These are phyloP conservation scores for Ettlia oleoabundans DNA, from an alignment of 139 green algal genomes.

Conservation along the genomic window DNA sequence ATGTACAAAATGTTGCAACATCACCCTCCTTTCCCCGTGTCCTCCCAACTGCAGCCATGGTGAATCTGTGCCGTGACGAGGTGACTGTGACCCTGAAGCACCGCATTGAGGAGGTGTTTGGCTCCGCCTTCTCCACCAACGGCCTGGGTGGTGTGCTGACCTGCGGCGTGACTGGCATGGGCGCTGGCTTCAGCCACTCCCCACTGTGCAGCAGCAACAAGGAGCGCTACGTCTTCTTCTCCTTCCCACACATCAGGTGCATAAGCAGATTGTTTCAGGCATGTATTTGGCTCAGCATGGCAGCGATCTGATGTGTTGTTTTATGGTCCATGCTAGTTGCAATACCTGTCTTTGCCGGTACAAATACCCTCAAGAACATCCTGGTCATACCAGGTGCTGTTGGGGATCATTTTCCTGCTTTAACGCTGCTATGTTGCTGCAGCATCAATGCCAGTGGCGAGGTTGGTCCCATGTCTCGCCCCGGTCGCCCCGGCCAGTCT, in stretches of 20 bases:
- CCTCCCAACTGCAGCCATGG: conserved; percentile 57
- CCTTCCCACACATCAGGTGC: conserved; percentile 91
- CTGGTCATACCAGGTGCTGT: too few species aligned
- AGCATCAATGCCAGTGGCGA: conserved; percentile 72
- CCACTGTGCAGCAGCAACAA: conserved; percentile 59
- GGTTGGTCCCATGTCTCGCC: conserved; percentile 73
- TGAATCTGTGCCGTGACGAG: conserved; percentile 92
- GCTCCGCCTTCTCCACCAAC: conserved; percentile 83
- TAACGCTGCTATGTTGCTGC: too few species aligned
- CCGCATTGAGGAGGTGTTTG: conserved; percentile 81
- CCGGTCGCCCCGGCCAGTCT: conserved; percentile 57
- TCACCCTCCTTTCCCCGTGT: neutral
- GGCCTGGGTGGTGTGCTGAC: conserved; percentile 85
- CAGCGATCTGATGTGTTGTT: too few species aligned
- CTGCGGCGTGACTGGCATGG: conserved; percentile 79
- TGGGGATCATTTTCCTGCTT: too few species aligned
- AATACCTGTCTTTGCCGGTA: too few species aligned
- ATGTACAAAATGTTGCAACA: too few species aligned
- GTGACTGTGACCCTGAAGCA: conserved; percentile 74
- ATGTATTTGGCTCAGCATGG: too few species aligned
- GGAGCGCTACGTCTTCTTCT: conserved; percentile 92
- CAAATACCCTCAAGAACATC: too few species aligned
- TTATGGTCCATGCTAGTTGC: too few species aligned
- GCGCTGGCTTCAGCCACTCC: conserved; percentile 51
- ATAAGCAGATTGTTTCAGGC: too few species aligned